These are phyloP conservation scores for Starmerella etchellsii DNA, from an alignment of 805 yeast genomes.

Conservation along the genomic window DNA sequence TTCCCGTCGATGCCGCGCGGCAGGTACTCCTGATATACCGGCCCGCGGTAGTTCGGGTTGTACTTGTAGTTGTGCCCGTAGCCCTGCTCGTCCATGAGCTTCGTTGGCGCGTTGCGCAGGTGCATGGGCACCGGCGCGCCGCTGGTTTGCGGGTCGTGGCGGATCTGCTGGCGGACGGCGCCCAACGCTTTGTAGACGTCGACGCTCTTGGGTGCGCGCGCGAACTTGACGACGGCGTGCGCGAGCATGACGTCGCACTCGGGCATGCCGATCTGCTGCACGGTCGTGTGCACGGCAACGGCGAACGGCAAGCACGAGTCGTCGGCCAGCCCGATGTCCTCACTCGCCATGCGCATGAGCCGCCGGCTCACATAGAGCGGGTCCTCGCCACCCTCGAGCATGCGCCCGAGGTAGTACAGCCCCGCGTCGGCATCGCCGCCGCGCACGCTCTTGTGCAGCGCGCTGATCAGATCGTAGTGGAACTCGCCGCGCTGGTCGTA, in stretches of 20 bases:
- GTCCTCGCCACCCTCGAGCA: conserved; percentile 90
- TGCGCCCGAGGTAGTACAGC: conserved; percentile 68
- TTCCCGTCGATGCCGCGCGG: conserved; percentile 37
- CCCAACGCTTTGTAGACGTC: conserved; percentile 74
- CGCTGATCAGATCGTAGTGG: conserved; percentile 91
- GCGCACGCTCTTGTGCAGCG: conserved; percentile 84
- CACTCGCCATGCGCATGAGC: conserved; percentile 90
- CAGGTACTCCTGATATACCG: conserved; percentile 52
- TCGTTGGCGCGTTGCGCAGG: conserved; percentile 88
- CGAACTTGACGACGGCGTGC: conserved; percentile 85
- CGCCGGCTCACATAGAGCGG: conserved; percentile 80
- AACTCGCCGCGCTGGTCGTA: conserved; percentile 84
- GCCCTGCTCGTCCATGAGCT: conserved; percentile 76
- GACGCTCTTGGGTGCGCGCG: conserved; percentile 74
- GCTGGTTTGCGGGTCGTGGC: conserved; percentile 44
- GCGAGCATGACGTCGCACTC: conserved; percentile 83
- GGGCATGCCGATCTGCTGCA: conserved; percentile 85
- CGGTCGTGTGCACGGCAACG: conserved; percentile 70
- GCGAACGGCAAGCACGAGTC: conserved; percentile 78
- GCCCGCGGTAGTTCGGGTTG: conserved; percentile 73
- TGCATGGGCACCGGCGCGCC: conserved; percentile 54
- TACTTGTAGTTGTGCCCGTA: conserved; percentile 78
- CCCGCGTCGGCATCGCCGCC: conserved; percentile 89
- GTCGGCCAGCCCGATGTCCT: conserved; percentile 81
- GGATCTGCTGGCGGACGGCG: conserved; percentile 45